Evolutionary conservation across 768 basidiomycete genomes (phyloP), one percentile per base, ranked within the genome.

Genomic region (Stropharia rugosoannulata): DNA sequence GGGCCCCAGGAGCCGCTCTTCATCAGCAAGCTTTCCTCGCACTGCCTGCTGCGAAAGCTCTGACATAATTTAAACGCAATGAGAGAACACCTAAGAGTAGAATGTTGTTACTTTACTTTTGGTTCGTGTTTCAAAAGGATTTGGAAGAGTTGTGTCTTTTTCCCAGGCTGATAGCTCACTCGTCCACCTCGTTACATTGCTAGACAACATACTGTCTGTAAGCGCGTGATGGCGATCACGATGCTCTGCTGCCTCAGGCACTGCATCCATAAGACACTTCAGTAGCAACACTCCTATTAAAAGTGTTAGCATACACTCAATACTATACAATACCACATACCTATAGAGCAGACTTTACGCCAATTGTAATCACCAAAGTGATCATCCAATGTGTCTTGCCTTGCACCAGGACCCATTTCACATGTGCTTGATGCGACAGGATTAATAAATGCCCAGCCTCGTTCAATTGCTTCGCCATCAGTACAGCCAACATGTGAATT

Each of bases 391-490:
- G 49, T 50, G 18, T 50, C 49, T 38, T 38, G 25, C 1, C 25
- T 4, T 7, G 46, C 9, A 32, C 69, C 70, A 5, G 68, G 66
- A 5, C 71, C 73, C 75, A 77, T 76, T 59, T 73, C 73, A 27
- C 61, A 55, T 1, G 71, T 73, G 37, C 71, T 70, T 6, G 52
- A 19, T 8, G 72, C 64, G 0, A 66, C 25, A 0, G 58, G 59
- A 50, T 73, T 71, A 11, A 66, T 59, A 16, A 61, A 36, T 0
- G 70, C 59, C 72, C 71, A 76, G 0, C 61, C 62, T 1, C 66
- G 56, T 57, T 76, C 73, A 9, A 66, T 58, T 0, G 62, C 70
- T 47, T 75, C 74, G 1, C 74, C 74, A 56, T 75, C 71, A 1
- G 70, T 73, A 18, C 66, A 56, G 0, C 64, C 73, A 13, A 65